A percentile compares a stretch with the other conserved stretches of the same genome.
Evolutionary conservation across 805 yeast species (phyloP).

Genomic region (Candida coquimbonensis): DNA sequence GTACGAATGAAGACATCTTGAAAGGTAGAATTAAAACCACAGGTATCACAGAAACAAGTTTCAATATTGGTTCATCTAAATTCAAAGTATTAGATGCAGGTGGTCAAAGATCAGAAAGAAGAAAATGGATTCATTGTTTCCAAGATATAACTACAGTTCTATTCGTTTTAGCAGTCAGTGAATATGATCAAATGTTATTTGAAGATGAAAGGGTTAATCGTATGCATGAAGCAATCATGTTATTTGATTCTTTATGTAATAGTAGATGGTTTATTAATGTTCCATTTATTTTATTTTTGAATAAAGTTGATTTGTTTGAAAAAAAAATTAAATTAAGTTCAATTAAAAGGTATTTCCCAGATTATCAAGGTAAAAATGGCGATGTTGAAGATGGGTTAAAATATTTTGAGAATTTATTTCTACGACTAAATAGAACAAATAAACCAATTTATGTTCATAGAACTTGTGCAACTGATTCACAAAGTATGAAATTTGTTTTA

Average conservation of each 20-base stretch:
- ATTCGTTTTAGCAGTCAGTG: conserved; percentile 84
- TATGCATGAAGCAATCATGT: conserved; percentile 80
- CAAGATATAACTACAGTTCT: conserved; percentile 83
- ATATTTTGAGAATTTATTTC: conserved; percentile 64
- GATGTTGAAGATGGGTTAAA: conserved; percentile 61
- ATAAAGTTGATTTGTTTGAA: conserved; percentile 79
- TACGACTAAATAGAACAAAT: conserved; percentile 52
- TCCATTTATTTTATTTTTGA: conserved; percentile 83
- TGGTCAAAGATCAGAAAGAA: conserved; percentile 87
- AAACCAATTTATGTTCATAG: conserved; percentile 83
- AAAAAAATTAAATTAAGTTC: conserved; percentile 62
- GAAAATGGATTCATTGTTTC: conserved; percentile 93
- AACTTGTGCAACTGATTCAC: conserved; percentile 93
- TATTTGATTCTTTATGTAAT: conserved; percentile 79
- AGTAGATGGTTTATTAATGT: conserved; percentile 80
- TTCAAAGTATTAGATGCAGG: conserved; percentile 92
- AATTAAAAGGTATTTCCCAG: conserved; percentile 69
- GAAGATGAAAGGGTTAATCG: conserved; percentile 88
- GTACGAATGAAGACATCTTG: conserved; percentile 77
- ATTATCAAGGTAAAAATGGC: conserved; percentile 57
- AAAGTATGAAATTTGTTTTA: conserved; percentile 82
- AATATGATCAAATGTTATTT: conserved; percentile 85
- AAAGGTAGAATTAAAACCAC: conserved; percentile 92
- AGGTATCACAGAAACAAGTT: conserved; percentile 84
- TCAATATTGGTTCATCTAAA: conserved; percentile 56